A percentile compares a stretch with the other conserved stretches of the same genome.
These are phyloP conservation scores for Combretum micranthum DNA, from an alignment of 345 rosid genomes.

Conservation along the genomic window DNA sequence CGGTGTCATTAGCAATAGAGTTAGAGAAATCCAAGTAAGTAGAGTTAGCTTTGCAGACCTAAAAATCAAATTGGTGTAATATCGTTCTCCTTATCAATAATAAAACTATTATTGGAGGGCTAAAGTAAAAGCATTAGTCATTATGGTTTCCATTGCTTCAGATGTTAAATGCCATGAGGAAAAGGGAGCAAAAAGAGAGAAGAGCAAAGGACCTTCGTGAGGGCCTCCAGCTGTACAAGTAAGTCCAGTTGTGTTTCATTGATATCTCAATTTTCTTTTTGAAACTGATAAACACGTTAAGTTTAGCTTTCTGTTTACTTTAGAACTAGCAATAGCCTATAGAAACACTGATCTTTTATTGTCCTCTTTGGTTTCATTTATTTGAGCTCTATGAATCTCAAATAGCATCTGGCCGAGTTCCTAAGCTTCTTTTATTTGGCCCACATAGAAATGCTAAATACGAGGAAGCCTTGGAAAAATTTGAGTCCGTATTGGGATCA, in stretches of 20 bases:
- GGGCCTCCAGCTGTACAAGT: slow-evolving; percentile 79
- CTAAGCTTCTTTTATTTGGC: slow-evolving; percentile 10
- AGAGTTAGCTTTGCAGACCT: too few species aligned
- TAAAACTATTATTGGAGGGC: background rate
- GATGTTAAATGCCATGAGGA: slow-evolving; percentile 74
- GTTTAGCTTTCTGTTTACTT: too few species aligned
- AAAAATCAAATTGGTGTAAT: too few species aligned
- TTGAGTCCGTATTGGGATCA: slow-evolving; percentile 92
- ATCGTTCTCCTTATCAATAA: background rate
- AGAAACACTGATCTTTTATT: too few species aligned
- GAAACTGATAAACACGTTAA: too few species aligned
- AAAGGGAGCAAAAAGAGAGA: slow-evolving; percentile 64
- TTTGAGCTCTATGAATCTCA: too few species aligned
- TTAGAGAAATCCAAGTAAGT: slow-evolving; percentile 89
- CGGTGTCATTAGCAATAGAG: slow-evolving; percentile 66
- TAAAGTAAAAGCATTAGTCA: too few species aligned
- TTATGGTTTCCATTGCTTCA: slow-evolving; percentile 16
- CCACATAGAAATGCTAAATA: slow-evolving; percentile 57
- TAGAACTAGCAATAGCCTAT: too few species aligned
- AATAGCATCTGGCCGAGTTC: slow-evolving; percentile 1
- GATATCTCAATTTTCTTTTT: background rate
- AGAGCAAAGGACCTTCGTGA: slow-evolving; percentile 74
- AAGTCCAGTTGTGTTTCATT: background rate
- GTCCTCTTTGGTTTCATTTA: too few species aligned
- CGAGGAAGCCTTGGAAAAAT: slow-evolving; percentile 77